Evolutionary conservation across 1,284 basidiomycete species (phyloP).

Genomic region (Cryptococcus sp.): DNA sequence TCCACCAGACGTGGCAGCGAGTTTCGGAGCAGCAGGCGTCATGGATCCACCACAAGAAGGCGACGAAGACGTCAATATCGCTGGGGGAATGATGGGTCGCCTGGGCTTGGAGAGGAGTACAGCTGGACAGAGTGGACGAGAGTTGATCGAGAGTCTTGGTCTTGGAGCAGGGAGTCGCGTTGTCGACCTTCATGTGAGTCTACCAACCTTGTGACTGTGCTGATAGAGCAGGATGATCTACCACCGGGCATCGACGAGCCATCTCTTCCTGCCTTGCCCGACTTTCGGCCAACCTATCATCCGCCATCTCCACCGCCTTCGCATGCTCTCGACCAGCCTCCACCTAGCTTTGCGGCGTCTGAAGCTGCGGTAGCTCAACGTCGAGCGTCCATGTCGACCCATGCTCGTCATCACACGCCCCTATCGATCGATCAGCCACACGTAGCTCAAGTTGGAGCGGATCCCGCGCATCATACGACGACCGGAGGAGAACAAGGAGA

Average conservation of each 20-base stretch:
- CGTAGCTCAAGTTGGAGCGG: background rate
- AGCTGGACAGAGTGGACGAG: slow-evolving; percentile 18
- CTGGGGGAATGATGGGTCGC: slow-evolving; percentile 34
- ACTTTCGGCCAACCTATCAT: slow-evolving; percentile 10
- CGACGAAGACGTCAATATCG: slow-evolving; percentile 27
- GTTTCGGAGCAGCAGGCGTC: slow-evolving; percentile 33
- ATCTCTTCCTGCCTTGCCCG: slow-evolving; percentile 43
- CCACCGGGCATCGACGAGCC: slow-evolving; percentile 48
- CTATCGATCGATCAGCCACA: background rate
- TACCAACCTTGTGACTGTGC: background rate
- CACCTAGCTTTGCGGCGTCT: slow-evolving; percentile 29
- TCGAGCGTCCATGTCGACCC: slow-evolving; percentile 5
- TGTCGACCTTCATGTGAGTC: slow-evolving; percentile 40
- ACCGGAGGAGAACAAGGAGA: slow-evolving; percentile 11
- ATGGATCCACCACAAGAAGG: slow-evolving; percentile 45
- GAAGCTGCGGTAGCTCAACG: slow-evolving; percentile 31
- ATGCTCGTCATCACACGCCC: background rate
- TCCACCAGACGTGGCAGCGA: slow-evolving; percentile 39
- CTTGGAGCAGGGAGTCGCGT: slow-evolving; percentile 45
- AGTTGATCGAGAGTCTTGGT: slow-evolving; percentile 43
- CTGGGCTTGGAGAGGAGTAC: slow-evolving; percentile 22
- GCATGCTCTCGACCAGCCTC: slow-evolving; percentile 12
- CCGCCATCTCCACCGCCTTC: slow-evolving; percentile 7
- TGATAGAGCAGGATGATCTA: slow-evolving; percentile 38
- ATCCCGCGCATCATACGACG: background rate